Conservation (phyloP, 768 basidiomycete genomes). For the Cystobasidiopsis lactophilus region DNA sequence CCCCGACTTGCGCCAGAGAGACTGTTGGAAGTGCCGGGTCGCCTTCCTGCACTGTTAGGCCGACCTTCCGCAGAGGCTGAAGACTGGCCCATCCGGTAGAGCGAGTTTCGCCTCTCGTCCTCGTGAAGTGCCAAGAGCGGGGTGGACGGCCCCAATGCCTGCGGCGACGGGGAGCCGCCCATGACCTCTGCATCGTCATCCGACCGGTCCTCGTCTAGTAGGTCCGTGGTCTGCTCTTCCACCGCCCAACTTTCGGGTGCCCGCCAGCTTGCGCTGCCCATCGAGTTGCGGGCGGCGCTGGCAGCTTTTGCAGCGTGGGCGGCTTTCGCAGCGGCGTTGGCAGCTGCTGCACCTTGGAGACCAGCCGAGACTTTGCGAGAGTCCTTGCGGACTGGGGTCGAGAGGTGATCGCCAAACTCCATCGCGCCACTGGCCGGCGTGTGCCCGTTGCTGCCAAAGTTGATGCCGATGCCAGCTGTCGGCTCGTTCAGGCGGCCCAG, state of each 20-base stretch:
- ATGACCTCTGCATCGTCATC: constrained; percentile 20
- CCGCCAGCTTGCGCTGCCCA: constrained; percentile 13
- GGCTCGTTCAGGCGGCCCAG: too few relatives aligned
- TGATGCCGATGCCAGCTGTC: too few relatives aligned
- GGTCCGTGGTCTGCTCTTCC: constrained; percentile 19
- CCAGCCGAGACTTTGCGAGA: too few relatives aligned
- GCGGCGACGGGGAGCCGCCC: background rate
- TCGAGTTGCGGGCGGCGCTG: too few relatives aligned
- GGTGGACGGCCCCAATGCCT: too few relatives aligned
- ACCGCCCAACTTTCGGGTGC: constrained; percentile 33
- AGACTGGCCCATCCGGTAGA: too few relatives aligned
- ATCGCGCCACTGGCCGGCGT: background rate
- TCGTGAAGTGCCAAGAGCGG: too few relatives aligned
- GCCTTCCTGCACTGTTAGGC: background rate
- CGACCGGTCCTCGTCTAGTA: constrained; percentile 17
- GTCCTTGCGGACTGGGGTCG: too few relatives aligned
- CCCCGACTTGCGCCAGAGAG: background rate
- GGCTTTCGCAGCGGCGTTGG: background rate
- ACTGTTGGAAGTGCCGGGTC: constrained; percentile 2
- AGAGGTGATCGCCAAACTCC: background rate
- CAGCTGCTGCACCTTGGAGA: constrained; percentile 1
- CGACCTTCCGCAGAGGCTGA: too few relatives aligned
- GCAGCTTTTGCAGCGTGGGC: background rate
- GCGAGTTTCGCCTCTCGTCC: too few relatives aligned
- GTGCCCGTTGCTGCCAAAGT: too few relatives aligned